Evolutionary conservation across 495 filamentous ascomycete species (phyloP).

Genomic region (Aspergillus wentii): DNA sequence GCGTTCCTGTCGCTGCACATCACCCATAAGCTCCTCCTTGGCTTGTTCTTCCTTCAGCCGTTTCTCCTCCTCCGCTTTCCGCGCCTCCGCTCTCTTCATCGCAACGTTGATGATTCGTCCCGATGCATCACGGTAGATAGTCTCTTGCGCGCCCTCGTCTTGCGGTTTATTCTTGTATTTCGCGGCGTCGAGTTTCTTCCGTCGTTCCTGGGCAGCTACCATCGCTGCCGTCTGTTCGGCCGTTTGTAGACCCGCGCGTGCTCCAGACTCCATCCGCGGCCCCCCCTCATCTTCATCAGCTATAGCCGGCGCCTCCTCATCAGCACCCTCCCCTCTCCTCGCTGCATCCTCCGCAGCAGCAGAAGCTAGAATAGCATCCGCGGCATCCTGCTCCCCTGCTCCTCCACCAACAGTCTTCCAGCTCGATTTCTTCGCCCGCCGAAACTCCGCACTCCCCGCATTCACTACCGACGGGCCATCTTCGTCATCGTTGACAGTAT

Average conservation of each 20-base stretch:
- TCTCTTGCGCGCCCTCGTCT: slow-evolving; percentile 55
- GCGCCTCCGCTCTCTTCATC: slow-evolving; percentile 82
- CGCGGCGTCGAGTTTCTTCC: slow-evolving; percentile 36
- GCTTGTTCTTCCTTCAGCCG: slow-evolving; percentile 56
- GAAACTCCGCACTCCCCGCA: slow-evolving; percentile 60
- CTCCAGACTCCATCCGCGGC: slow-evolving; percentile 73
- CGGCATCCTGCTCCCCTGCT: slow-evolving; percentile 53
- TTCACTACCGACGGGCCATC: slow-evolving; percentile 44
- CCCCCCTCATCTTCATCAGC: slow-evolving; percentile 15
- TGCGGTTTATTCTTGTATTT: slow-evolving; percentile 33
- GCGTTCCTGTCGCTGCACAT: slow-evolving; percentile 66
- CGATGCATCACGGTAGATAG: slow-evolving; percentile 89
- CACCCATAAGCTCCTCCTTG: slow-evolving; percentile 67
- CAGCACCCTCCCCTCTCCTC: slow-evolving; percentile 29
- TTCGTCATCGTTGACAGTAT: slow-evolving; percentile 37
- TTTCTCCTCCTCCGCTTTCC: slow-evolving; percentile 68
- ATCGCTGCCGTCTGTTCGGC: slow-evolving; percentile 70
- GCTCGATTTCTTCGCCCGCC: slow-evolving; percentile 66
- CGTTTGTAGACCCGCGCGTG: slow-evolving; percentile 79
- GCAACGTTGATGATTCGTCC: slow-evolving; percentile 86
- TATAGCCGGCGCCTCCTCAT: slow-evolving; percentile 41
- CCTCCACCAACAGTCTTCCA: slow-evolving; percentile 67
- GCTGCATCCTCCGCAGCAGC: slow-evolving; percentile 60
- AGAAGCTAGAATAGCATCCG: slow-evolving; percentile 78
- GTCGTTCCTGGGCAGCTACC: slow-evolving; percentile 67